Evolutionary conservation across 805 yeast species (phyloP), one percentile per base, ranked within the genome.

Genomic region (Lipomyces sp.): DNA sequence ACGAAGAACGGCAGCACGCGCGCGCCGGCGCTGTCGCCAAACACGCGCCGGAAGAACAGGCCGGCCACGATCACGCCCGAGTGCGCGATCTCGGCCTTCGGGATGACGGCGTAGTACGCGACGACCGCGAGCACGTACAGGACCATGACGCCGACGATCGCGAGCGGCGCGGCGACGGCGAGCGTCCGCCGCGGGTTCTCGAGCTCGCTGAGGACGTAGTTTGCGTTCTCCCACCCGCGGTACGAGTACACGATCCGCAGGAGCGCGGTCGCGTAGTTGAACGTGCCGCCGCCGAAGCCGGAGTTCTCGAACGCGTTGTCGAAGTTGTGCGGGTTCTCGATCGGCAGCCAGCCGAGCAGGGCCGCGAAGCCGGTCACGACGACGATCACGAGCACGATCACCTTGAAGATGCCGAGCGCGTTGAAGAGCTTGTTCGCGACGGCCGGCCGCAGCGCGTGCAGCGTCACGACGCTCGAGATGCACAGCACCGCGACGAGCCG

Each of bases 181-280:
- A 81, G 70, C 0, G 83, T 81, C 29, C 74, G 71, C 38, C 73
- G 72, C 0, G 86, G 86, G 56, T 80, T 72, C 16, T 71, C 70
- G 38, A 81, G 74, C 58, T 81, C 86, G 52, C 76, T 74, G 45
- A 81, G 66, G 18, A 81, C 86, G 57, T 79, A 76, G 61, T 82
- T 82, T 38, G 82, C 82, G 57, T 81, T 81, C 57, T 82, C 86
- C 85, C 86, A 81, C 4, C 86, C 86, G 52, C 81, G 77, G 65
- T 80, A 81, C 0, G 85, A 79, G 61, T 80, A 81, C 13, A 82
- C 77, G 22, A 82, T 75, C 43, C 82, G 78, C 33, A 81, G 63
- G 31, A 81, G 61, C 0, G 82, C 84, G 33, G 80, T 80, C 1
- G 84, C 73, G 5, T 75, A 62, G 34, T 77, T 74, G 59, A 79